These are phyloP conservation scores for Fusarium paranaense DNA, from an alignment of 2,329 filamentous ascomycete species.

Conservation along the genomic window DNA sequence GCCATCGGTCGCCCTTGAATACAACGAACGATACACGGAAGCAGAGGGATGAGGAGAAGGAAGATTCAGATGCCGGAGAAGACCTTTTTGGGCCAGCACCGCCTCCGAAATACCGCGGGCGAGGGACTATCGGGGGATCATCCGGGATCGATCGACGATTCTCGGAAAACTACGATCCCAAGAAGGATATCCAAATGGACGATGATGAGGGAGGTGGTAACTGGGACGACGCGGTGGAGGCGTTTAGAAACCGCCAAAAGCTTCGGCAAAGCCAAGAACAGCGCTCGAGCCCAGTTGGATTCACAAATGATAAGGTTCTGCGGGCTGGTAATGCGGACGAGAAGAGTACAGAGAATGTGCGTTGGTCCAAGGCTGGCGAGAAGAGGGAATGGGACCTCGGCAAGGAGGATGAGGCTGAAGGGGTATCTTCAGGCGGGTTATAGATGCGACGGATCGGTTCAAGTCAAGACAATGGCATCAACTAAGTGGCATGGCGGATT, in stretches of 20 bases:
- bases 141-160: conserved; percentile 86
- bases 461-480: conserved; percentile 12
- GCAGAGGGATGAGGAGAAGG: conserved; percentile 25
- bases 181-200: conserved; percentile 65
- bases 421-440: conserved; percentile 19
- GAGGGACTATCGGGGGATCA: conserved; percentile 71
- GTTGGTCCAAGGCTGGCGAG: conserved; percentile 78
- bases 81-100: conserved; percentile 82
- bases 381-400: conserved; percentile 70
- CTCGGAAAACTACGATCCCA: conserved; percentile 71
- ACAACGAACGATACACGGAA: conserved; percentile 25
- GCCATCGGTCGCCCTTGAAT: conserved; percentile 47
- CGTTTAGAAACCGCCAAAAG: conserved; percentile 80
- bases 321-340: conserved; percentile 68
- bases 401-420: conserved; percentile 52
- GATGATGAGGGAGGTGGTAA: conserved; percentile 66
- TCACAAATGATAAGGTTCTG: conserved; percentile 78
- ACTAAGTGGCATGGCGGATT: conserved; percentile 23
- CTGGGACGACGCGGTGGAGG: conserved; percentile 85
- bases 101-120: conserved; percentile 68
- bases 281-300: conserved; percentile 80
- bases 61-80: conserved; percentile 77
- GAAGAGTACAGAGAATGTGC: conserved; percentile 73
- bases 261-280: conserved; percentile 82
- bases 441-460: conserved; percentile 10